These are phyloP conservation scores for Dendrobium chrysotoxum DNA, from an alignment of 106 monocot genomes.

Conservation along the genomic window DNA sequence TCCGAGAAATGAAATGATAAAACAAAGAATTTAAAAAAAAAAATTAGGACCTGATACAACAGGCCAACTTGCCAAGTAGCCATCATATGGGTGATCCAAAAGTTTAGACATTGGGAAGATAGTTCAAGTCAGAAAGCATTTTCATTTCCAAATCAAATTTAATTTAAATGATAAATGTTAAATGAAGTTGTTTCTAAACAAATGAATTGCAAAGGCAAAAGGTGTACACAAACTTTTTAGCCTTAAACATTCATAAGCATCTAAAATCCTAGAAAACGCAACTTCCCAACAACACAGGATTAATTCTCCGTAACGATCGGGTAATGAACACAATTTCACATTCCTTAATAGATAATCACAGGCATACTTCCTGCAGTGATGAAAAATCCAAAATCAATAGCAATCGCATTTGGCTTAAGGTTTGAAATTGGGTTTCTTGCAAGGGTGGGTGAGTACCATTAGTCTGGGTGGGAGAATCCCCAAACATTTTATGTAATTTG, in stretches of 20 bases:
- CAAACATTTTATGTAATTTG: not conserved
- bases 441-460: not conserved
- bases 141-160: not conserved
- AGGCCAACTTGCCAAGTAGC: not conserved
- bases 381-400: not conserved
- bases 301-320: not conserved
- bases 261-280: not conserved
- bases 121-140: not conserved
- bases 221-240: not conserved
- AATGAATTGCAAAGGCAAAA: not conserved
- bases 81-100: not conserved
- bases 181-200: not conserved
- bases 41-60: not conserved
- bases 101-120: not conserved
- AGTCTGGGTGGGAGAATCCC: not conserved
- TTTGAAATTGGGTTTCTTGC: not conserved
- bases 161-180: not conserved
- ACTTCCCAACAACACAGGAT: not conserved
- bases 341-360: not conserved
- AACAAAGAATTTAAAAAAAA: not conserved
- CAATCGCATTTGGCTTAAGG: not conserved
- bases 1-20: not conserved
- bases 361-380: not conserved
- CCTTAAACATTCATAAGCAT: not conserved
- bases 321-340: not conserved